Evolutionary conservation across 208 protist genomes (phyloP).

Genomic region (Wallacemonas sp.): DNA sequence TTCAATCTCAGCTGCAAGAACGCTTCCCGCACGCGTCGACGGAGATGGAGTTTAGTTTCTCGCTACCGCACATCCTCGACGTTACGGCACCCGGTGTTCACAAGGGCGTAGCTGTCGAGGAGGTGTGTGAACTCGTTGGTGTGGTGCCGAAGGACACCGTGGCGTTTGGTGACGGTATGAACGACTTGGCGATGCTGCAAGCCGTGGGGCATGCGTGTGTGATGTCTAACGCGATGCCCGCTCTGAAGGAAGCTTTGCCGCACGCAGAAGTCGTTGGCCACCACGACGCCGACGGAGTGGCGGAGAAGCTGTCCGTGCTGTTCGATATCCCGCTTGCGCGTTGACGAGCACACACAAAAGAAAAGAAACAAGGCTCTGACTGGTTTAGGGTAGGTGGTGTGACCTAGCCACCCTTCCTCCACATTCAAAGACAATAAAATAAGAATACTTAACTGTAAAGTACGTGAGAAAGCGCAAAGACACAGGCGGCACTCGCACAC

Average conservation of each 20-base stretch:
- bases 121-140: slow-evolving; percentile 35
- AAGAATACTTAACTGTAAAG: no score
- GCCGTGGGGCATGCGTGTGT: slow-evolving; percentile 45
- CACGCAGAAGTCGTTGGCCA: slow-evolving; percentile 25
- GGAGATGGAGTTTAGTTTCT: slow-evolving; percentile 16
- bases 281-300: slow-evolving; percentile 37
- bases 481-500: no score
- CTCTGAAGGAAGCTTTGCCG: slow-evolving; percentile 7
- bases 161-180: slow-evolving; percentile 77
- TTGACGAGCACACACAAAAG: background rate
- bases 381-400: no score
- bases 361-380: no score
- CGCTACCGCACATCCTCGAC: slow-evolving; percentile 47
- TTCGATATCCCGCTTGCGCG: background rate
- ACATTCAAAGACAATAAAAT: no score
- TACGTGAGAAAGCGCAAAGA: no score
- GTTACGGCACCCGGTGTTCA: slow-evolving; percentile 25
- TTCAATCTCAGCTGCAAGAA: slow-evolving; percentile 15
- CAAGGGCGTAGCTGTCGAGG: slow-evolving; percentile 52
- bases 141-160: slow-evolving; percentile 25
- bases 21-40: slow-evolving; percentile 5
- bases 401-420: no score
- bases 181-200: slow-evolving; percentile 56
- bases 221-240: slow-evolving; percentile 47
- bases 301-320: slow-evolving; percentile 30